Base-by-base conservation (phyloP, 371 early-diverging fungal genomes). In the Apophysomyces elegans region DNA sequence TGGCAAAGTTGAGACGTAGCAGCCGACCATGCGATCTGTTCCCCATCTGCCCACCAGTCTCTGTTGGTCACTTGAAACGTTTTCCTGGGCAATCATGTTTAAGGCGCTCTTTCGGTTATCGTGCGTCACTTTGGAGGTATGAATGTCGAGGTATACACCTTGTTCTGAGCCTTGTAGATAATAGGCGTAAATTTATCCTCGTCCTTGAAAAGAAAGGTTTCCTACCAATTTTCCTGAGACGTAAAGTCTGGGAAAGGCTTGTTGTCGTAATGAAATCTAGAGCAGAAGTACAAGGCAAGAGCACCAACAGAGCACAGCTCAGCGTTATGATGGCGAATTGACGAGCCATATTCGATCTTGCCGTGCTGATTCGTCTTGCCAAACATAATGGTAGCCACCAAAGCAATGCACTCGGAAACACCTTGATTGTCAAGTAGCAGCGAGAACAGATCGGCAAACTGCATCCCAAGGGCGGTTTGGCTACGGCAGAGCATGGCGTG, bases 51-150 rank as follows among this genome's bases (percentile, higher is more conserved):
- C 66, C 13, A 56, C 66, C n/a, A 2, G 54, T 13, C 57, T 16
- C 35, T 66, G 45, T 12, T 66, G 61, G 11, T 61, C 66, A 9
- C 43, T 18, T 7, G 61, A 43, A 11, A 61, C 57, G 21, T 36
- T 36, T 9, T 66, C 57, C 16, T 66, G 61, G 11, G 43, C 57
- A 56, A 66, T 43, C 45, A 66, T 61, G 37, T 66, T 66, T 16
- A 66, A 6, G 0, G 61, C 56, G 12, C 57, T 61, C 35, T 66
- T 66, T 9, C 61, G 32, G 32, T 61, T 66, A 1, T 45, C 57
- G 32, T 66, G 59, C 7, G 59, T 59, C 11, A 59, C 41, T 6
- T 66, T 66, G 7, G 62, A 45, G 4, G 57, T 57, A 11, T 46
- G 12, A 13, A 57, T 66, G 1, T 58, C 45, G 13, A 6, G 18